Evolutionary conservation across 257 asterid genomes (phyloP), one percentile per base, ranked within the genome.

Genomic region (Solanum rostratum): DNA sequence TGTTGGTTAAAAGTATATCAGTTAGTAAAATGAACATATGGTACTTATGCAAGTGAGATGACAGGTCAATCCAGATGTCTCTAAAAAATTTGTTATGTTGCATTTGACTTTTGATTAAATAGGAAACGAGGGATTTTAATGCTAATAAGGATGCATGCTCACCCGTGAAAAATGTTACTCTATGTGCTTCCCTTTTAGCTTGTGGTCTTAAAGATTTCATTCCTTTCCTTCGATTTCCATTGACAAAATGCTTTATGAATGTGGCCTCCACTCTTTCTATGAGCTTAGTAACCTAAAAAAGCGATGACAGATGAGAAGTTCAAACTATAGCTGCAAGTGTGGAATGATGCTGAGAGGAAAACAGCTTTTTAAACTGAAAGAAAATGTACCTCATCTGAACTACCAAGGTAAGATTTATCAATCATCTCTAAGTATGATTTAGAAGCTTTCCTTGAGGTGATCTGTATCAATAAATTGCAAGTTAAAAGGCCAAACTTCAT

Each of bases 381-480:
- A 79, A 19, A 55, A n/a, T 90, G 45, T 86, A 95, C 99, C 98
- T 94, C 98, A 84, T 93, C 97, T 18, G 93, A 94, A 86, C 90
- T 90, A 62, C 99, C 93, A 18, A 93, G 93, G 62, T 83, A 89
- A 6, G 99, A 95, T 24, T 85, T 91, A 52, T 95, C 98, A 55
- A 94, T 91, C 98, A 92, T 94, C 30, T 93, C 91, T 68, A 94
- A 59, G 87, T 93, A 95, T 39, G 94, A 80, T 83, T 89, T 93
- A 22, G 98, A 93, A 88, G 97, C 98, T 85, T 88, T 89, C 88
- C 97, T 93, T 60, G 97, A 91, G 18, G 98, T 90, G 41, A 94
- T 85, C 98, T 93, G 90, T 86, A 85, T 16, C 33, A 33, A n/a
- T 12, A 6, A 49, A 76, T 50, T 76, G 45, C 10, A 50, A 15